Conservation (phyloP, 257 asterid species). For the Solanum medicagineum region DNA sequence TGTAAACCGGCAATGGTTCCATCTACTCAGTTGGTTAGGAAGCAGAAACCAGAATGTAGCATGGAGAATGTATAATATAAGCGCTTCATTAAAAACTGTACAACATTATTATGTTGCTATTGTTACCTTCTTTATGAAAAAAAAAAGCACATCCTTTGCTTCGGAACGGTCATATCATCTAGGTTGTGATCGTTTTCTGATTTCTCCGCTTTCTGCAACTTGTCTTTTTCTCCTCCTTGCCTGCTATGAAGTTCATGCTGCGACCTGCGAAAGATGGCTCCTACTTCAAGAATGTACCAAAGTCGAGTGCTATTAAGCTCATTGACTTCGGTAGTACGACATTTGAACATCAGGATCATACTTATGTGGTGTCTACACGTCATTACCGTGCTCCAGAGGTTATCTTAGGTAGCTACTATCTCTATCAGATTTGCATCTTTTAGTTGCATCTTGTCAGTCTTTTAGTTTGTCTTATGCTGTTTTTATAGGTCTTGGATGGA, state of each 20-base stretch:
- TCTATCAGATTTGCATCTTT: not conserved
- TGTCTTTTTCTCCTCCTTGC: not conserved
- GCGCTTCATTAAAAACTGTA: not conserved
- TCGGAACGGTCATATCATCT: not conserved
- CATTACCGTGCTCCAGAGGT: slow-evolving; percentile 97
- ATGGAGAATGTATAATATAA: not conserved
- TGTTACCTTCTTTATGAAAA: not conserved
- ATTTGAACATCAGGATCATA: slow-evolving; percentile 71
- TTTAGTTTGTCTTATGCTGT: slow-evolving; percentile 6
- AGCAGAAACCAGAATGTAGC: not conserved
- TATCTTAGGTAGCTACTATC: slow-evolving; percentile 54
- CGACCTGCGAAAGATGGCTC: slow-evolving; percentile 47
- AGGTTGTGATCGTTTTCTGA: not conserved
- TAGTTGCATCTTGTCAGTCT: not conserved
- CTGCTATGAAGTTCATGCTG: slow-evolving; percentile 35
- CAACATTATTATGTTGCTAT: not conserved
- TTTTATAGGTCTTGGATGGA: slow-evolving; percentile 78
- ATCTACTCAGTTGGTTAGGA: not conserved
- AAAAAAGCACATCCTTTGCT: not conserved
- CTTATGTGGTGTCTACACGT: slow-evolving; percentile 77
- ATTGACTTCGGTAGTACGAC: slow-evolving; percentile 91
- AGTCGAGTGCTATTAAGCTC: slow-evolving; percentile 88
- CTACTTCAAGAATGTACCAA: slow-evolving; percentile 71
- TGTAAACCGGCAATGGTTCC: not conserved
- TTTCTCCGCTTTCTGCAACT: not conserved